Evolutionary conservation across 345 rosid species (phyloP), one percentile per base, ranked within the genome.

Genomic region (Brassica carinata): DNA sequence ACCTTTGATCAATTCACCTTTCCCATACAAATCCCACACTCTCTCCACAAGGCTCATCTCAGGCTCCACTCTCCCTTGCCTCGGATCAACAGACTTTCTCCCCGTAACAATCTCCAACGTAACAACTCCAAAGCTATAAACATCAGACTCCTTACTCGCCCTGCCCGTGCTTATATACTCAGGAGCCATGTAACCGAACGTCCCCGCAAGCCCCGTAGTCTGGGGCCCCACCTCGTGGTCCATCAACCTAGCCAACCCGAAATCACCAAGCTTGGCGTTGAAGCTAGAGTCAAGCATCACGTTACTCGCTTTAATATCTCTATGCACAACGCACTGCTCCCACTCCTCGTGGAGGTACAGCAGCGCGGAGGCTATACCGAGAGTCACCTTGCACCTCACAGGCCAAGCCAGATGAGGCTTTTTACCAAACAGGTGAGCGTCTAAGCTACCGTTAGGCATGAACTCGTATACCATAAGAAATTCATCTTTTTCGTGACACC

Each of bases 391-490:
- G 77, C 81, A 87, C 72, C 92, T 81, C 0, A 57, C 65, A 17
- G 72, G 34, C 94, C 96, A 91, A 14, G 77, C 1, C 1, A 90
- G 86, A 62, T 70, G 77, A 2, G 11, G 43, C 27, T 64, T 87
- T 13, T 70, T 69, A 31, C 86, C 85, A 4, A 87, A 92, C 2
- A 91, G 82, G 61, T 91, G 96, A 0, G 75, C 51, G 31, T 91
- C 89, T 0, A 89, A 89, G 76, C 90, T 91, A 3, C 94, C 86
- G 36, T 92, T 88, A 5, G 89, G 88, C 96, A 92, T 87, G 85
- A 88, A 87, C 82, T 92, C 96, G 2, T 89, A 91, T 0, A 89
- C 85, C 18, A 93, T 87, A n/a, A 91, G 71, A 76, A 91, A 87
- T 76, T 91, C 90, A 4, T 78, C 79, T 74, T 62, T 81, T 5